phyloP scores from a whole-genome alignment of 768 basidiomycete species.

The Lenzites betulinus region DNA sequence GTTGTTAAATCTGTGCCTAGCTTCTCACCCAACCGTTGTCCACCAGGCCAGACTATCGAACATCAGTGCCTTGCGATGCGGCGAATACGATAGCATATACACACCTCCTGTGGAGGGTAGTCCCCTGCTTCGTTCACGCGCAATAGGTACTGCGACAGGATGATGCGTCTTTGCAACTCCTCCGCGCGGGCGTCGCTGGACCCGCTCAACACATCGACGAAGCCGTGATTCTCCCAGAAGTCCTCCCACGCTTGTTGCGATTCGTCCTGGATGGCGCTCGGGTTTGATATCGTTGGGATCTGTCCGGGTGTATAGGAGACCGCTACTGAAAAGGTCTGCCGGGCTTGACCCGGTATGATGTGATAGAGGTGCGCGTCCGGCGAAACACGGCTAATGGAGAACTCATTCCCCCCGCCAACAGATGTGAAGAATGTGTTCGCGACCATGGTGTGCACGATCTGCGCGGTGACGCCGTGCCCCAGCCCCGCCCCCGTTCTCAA shows the following conservation, averaged over 20 bases:
- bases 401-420: conserved; percentile 39
- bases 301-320: conserved; percentile 35
- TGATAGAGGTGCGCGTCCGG: conserved; percentile 49
- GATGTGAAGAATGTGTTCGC: conserved; percentile 45
- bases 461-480: conserved; percentile 32
- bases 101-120: conserved; percentile 57
- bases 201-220: conserved; percentile 53
- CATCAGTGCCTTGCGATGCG: conserved; percentile 3
- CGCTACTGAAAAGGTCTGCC: conserved; percentile 37
- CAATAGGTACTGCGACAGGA: conserved; percentile 58
- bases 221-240: conserved; percentile 52
- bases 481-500: conserved; percentile 27
- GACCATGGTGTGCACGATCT: conserved; percentile 46
- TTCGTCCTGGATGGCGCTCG: conserved; percentile 34
- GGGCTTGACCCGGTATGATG: conserved; percentile 37
- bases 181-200: conserved; percentile 52
- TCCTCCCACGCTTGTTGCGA: conserved; percentile 45
- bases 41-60: conserved; percentile 50
- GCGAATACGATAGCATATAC: not conserved
- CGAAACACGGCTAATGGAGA: conserved; percentile 45
- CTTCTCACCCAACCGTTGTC: conserved; percentile 56
- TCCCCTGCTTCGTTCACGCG: conserved; percentile 61
- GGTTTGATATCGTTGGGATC: conserved; percentile 24
- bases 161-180: conserved; percentile 58
- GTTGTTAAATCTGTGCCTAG: too few relatives aligned